A percentile compares a stretch with the other conserved stretches of the same genome.
Conservation (phyloP, 129 eudicot species). For the Sambucus nigra region DNA sequence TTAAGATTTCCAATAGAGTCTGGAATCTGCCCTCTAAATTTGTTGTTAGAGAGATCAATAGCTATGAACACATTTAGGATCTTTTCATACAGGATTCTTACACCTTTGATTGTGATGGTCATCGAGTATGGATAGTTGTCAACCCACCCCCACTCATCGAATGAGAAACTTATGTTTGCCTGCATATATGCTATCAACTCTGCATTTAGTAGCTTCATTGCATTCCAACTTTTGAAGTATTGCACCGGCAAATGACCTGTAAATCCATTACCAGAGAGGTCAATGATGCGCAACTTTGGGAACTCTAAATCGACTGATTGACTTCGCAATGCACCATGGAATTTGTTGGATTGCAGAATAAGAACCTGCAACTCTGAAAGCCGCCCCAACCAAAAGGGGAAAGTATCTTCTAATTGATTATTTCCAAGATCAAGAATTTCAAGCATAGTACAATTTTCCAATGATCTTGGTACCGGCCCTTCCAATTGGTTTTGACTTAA, state of each 20-base stretch:
- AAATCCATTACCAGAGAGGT: constrained; percentile 14
- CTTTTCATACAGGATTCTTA: neutral
- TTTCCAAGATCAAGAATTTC: constrained; percentile 5
- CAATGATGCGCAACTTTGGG: constrained; percentile 11
- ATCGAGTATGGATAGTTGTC: neutral
- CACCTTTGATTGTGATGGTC: neutral
- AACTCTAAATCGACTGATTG: neutral
- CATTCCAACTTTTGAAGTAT: neutral
- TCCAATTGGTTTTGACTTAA: constrained; percentile 11
- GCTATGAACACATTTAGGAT: neutral
- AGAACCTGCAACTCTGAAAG: constrained; percentile 10
- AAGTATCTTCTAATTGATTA: constrained; percentile 1
- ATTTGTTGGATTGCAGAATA: neutral
- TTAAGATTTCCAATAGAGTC: constrained; percentile 3
- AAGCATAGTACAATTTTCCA: neutral
- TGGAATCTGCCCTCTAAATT: constrained; percentile 13
- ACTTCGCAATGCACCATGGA: constrained; percentile 3
- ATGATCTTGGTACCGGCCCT: constrained; percentile 10
- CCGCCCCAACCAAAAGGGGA: constrained; percentile 8
- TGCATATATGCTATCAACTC: neutral
- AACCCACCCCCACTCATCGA: neutral
- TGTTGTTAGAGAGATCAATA: constrained; percentile 18
- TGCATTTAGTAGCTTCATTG: neutral
- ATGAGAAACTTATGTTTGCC: neutral
- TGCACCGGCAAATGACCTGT: constrained; percentile 2